A percentile compares a stretch with the other conserved stretches of the same genome.
Evolutionary conservation across 2,329 filamentous ascomycete genomes (phyloP).

Genomic region (Scedosporium dehoogii): DNA sequence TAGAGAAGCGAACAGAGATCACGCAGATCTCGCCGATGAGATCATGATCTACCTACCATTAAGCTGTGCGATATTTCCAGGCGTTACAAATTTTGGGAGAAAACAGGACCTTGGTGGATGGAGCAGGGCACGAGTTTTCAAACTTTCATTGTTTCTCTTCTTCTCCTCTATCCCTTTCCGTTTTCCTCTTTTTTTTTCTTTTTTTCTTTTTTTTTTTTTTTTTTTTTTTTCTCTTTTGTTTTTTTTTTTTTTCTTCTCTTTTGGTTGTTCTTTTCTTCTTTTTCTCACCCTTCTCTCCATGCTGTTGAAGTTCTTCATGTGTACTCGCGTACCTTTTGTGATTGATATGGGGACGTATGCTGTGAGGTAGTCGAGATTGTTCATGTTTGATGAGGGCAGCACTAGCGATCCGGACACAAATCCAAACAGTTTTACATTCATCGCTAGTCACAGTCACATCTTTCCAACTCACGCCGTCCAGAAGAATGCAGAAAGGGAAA

Average conservation of each 20-base stretch:
- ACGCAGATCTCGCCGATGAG: not conserved
- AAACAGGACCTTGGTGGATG: not conserved
- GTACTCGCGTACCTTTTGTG: not conserved
- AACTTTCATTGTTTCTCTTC: conserved; percentile 1
- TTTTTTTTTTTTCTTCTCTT: not conserved
- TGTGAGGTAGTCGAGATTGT: not conserved
- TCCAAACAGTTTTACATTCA: not conserved
- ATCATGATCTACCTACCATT: not conserved
- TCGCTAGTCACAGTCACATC: not conserved
- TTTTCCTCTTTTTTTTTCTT: not conserved
- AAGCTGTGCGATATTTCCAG: not conserved
- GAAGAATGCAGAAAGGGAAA: not conserved
- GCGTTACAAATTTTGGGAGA: not conserved
- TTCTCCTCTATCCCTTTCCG: not conserved
- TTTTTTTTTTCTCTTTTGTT: conserved; percentile 2
- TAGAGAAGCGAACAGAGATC: not conserved
- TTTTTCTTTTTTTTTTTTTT: not conserved
- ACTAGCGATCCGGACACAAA: not conserved
- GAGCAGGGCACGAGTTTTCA: not conserved
- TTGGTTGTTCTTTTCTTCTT: not conserved
- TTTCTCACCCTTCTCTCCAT: not conserved
- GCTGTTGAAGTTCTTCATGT: not conserved
- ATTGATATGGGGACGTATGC: no score
- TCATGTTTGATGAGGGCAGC: not conserved
- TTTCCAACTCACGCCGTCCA: no score